A percentile compares a stretch with the other conserved stretches of the same genome.
These are phyloP conservation scores for Erythrophleum fordii DNA, from an alignment of 306 rosid species.

Conservation along the genomic window DNA sequence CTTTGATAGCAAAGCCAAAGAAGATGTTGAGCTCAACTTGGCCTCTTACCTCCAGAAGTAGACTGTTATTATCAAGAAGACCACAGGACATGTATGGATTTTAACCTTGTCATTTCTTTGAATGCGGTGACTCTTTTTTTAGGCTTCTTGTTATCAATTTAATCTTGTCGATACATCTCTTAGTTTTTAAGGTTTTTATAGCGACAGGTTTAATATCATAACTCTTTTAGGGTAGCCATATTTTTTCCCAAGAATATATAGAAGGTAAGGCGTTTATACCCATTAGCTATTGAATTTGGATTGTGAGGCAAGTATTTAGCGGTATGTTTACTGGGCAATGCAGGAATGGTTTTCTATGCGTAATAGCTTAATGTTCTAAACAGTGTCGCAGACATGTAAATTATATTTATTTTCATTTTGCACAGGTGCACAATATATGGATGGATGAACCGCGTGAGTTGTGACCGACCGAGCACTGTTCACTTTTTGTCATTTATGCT, in stretches of 20 bases:
- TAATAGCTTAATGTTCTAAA: background rate
- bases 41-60: constrained; percentile 59
- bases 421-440: no score
- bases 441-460: no score
- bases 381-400: background rate
- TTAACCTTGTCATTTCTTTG: constrained; percentile 16
- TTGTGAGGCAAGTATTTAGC: background rate
- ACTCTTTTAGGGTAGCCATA: no score
- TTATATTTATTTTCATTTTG: constrained; percentile 1
- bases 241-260: background rate
- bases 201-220: no score
- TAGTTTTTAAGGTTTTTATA: no score
- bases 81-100: background rate
- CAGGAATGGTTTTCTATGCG: background rate
- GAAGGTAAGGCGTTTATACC: background rate
- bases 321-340: background rate
- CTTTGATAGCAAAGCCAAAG: constrained; percentile 87
- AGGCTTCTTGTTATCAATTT: background rate
- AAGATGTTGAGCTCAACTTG: constrained; percentile 66
- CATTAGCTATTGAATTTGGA: background rate
- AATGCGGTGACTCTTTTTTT: constrained; percentile 1
- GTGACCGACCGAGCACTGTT: background rate
- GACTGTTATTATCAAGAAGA: constrained; percentile 16
- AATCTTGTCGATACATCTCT: background rate
- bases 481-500: constrained; percentile 6